Conservation (phyloP, 2,329 filamentous ascomycete species). For the Ophiostoma montium region DNA sequence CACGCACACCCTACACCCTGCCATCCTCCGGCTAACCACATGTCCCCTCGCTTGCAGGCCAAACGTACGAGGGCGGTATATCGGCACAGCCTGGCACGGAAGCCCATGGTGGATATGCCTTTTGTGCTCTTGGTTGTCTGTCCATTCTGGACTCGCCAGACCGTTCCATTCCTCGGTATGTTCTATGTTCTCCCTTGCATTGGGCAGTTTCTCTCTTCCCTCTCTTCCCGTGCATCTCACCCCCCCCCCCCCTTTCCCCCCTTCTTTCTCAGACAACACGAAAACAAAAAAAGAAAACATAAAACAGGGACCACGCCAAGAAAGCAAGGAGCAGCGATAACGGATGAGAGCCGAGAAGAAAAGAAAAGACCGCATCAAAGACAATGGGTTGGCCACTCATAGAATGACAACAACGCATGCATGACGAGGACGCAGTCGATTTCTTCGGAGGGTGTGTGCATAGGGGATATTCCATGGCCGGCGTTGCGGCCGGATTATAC, state of each 20-base stretch:
- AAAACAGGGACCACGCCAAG: no score
- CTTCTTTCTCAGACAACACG: no score
- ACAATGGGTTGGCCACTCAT: constrained; percentile 19
- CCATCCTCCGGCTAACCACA: constrained; percentile 2
- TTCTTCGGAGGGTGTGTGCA: constrained; percentile 8
- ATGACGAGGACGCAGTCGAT: constrained; percentile 16
- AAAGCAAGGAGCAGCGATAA: background rate
- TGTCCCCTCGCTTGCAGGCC: constrained; percentile 31
- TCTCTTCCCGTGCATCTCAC: constrained; percentile 8
- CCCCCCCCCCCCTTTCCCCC: no score
- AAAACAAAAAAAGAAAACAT: background rate
- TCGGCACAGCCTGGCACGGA: constrained; percentile 74
- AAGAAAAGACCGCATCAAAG: background rate
- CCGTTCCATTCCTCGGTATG: constrained; percentile 55
- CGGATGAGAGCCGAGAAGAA: background rate
- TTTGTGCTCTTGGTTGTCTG: constrained; percentile 82
- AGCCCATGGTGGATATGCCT: constrained; percentile 92
- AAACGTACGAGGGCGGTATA: constrained; percentile 92
- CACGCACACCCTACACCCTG: background rate
- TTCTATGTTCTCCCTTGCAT: background rate
- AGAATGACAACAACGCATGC: constrained; percentile 23
- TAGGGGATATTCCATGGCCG: constrained; percentile 5
- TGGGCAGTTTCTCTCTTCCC: background rate
- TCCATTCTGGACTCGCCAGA: constrained; percentile 72
- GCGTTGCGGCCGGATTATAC: background rate